A percentile compares a stretch with the other conserved stretches of the same genome.
Conservation (phyloP, 805 yeast genomes). For the Blastobotrys terrestris region DNA sequence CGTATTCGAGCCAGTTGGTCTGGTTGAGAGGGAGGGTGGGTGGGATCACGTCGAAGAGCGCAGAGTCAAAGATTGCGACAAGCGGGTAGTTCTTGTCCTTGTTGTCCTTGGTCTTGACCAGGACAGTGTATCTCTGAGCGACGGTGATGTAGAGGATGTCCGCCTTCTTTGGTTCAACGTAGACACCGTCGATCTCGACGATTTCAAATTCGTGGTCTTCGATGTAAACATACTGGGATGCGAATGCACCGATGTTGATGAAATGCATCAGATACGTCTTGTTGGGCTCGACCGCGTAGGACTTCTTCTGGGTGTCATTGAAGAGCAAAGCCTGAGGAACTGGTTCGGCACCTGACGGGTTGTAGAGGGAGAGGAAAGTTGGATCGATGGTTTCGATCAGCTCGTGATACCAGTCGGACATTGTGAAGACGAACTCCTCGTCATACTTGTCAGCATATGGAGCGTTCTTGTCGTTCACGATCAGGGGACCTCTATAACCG, state of each 20-base stretch:
- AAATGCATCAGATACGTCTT: slow-evolving; percentile 78
- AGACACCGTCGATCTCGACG: slow-evolving; percentile 88
- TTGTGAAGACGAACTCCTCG: slow-evolving; percentile 62
- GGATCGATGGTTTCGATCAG: slow-evolving; percentile 44
- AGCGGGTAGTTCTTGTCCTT: slow-evolving; percentile 67
- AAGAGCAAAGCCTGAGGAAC: slow-evolving; percentile 76
- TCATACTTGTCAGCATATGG: slow-evolving; percentile 62
- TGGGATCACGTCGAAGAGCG: slow-evolving; percentile 76
- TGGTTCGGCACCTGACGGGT: slow-evolving; percentile 99
- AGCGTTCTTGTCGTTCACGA: slow-evolving; percentile 63
- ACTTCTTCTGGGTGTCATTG: slow-evolving; percentile 66
- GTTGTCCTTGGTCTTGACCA: slow-evolving; percentile 64
- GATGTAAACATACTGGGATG: slow-evolving; percentile 81
- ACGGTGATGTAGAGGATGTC: slow-evolving; percentile 70
- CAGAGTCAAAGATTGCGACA: slow-evolving; percentile 72
- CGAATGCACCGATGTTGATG: slow-evolving; percentile 84
- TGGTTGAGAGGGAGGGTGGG: slow-evolving; percentile 58
- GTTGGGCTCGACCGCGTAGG: slow-evolving; percentile 63
- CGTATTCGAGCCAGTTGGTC: slow-evolving; percentile 68
- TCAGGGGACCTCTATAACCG: slow-evolving; percentile 56
- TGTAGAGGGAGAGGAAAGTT: slow-evolving; percentile 59
- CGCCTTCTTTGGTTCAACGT: slow-evolving; percentile 70
- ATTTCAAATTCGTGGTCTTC: slow-evolving; percentile 84
- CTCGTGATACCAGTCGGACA: slow-evolving; percentile 88
- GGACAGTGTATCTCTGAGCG: slow-evolving; percentile 86